Percentiles rank a stretch among this genome's conserved stretches.
Evolutionary conservation across 805 yeast genomes (phyloP).

Genomic region (Yamadazyma laniorum): DNA sequence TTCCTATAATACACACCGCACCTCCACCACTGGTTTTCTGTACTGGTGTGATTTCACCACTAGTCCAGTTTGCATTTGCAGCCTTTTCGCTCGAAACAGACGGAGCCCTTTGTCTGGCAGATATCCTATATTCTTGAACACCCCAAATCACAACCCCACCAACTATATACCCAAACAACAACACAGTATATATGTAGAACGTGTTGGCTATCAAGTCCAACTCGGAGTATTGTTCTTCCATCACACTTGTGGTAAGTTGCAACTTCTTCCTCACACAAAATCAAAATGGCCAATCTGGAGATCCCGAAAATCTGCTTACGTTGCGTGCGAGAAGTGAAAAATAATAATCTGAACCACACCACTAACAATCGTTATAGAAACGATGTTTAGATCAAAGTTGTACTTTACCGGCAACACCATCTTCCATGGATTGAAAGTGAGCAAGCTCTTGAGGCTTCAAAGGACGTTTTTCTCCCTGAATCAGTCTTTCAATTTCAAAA

Average conservation of each 20-base stretch:
- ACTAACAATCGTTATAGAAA: too few species aligned
- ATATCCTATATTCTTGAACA: constrained; percentile 18
- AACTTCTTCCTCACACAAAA: too few species aligned
- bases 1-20: too few species aligned
- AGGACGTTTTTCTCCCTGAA: constrained; percentile 9
- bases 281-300: constrained; percentile 2
- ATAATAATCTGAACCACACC: constrained; percentile 1
- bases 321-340: constrained; percentile 2
- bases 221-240: constrained; percentile 6
- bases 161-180: constrained; percentile 21
- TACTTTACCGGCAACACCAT: constrained; percentile 57
- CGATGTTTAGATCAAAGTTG: constrained; percentile 52
- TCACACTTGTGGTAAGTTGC: too few species aligned
- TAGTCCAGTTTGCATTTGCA: constrained; percentile 6
- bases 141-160: constrained; percentile 23
- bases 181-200: constrained; percentile 23
- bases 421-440: constrained; percentile 28
- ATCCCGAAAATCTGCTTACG: constrained; percentile 4
- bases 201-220: constrained; percentile 25
- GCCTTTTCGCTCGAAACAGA: constrained; percentile 9
- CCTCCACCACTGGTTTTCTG: neutral
- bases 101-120: neutral
- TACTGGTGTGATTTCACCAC: too few species aligned
- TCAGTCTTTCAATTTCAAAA: constrained; percentile 3
- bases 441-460: constrained; percentile 9